phyloP scores from a whole-genome alignment of 2,329 filamentous ascomycete species.

The Exophiala dermatitidis region DNA sequence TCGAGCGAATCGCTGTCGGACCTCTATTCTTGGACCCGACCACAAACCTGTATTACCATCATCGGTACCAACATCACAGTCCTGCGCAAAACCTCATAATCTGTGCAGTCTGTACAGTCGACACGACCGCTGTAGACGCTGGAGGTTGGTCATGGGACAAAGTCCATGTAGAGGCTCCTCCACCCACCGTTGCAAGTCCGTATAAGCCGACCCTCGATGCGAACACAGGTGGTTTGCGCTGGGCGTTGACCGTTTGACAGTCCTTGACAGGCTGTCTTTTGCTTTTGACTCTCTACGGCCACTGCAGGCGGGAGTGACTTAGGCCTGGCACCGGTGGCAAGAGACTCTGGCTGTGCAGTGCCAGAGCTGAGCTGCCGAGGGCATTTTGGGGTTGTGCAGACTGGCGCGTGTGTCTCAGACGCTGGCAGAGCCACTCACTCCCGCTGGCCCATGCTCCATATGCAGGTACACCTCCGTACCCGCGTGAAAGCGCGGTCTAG shows the following conservation, averaged over 20 bases:
- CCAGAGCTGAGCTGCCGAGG: not conserved
- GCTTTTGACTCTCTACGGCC: not conserved
- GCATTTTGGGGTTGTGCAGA: slow-evolving; percentile 14
- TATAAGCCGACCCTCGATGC: not conserved
- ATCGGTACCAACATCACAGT: slow-evolving; percentile 6
- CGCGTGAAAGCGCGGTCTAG: not conserved
- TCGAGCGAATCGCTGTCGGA: slow-evolving; percentile 18
- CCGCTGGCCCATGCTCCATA: slow-evolving; percentile 12
- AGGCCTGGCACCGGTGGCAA: not conserved
- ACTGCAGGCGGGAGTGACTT: not conserved
- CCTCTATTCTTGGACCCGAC: slow-evolving; percentile 20
- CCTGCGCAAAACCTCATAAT: not conserved
- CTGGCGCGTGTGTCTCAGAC: slow-evolving; percentile 18
- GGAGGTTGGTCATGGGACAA: not conserved
- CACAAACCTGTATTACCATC: not conserved
- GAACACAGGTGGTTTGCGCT: not conserved
- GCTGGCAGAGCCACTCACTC: slow-evolving; percentile 10
- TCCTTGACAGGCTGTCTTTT: not conserved
- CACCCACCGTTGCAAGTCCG: not conserved
- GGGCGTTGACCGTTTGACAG: not conserved
- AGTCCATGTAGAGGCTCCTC: not conserved
- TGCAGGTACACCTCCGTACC: slow-evolving; percentile 13
- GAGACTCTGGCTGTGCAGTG: not conserved
- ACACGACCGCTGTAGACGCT: not conserved
- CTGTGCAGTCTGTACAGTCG: not conserved